Evolutionary conservation across 169 alveolate genomes (phyloP).

Genomic region (Plasmodium ovale): DNA sequence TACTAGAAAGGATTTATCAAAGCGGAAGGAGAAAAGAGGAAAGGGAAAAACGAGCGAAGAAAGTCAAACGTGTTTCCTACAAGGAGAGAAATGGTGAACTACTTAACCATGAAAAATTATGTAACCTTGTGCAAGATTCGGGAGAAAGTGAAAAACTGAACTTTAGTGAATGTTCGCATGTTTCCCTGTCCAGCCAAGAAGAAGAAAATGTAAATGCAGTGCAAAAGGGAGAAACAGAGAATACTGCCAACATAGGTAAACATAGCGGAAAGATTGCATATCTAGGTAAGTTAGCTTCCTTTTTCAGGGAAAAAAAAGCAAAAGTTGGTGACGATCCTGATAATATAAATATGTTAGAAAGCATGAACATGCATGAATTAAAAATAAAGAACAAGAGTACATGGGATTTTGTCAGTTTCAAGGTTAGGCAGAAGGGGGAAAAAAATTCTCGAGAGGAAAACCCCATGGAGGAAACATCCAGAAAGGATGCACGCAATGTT

Average conservation of each 20-base stretch:
- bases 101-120: neutral
- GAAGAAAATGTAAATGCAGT: neutral
- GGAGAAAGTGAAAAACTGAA: conserved; percentile 23
- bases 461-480: neutral
- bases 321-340: neutral
- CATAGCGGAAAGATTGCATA: neutral
- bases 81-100: neutral
- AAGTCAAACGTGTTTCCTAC: too few species aligned
- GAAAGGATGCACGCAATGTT: neutral
- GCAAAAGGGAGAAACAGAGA: neutral
- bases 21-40: neutral
- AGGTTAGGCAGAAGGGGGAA: conserved; percentile 3
- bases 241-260: neutral
- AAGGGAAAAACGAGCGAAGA: neutral
- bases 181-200: conserved; percentile 31
- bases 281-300: neutral
- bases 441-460: neutral
- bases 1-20: neutral
- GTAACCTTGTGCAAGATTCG: neutral
- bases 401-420: conserved; percentile 52
- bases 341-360: neutral
- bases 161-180: conserved; percentile 38
- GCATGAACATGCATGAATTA: conserved; percentile 45
- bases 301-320: neutral
- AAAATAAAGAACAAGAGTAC: conserved; percentile 42